Conservation (phyloP, 768 basidiomycete species). For the Xanthoconium stramineum region DNA sequence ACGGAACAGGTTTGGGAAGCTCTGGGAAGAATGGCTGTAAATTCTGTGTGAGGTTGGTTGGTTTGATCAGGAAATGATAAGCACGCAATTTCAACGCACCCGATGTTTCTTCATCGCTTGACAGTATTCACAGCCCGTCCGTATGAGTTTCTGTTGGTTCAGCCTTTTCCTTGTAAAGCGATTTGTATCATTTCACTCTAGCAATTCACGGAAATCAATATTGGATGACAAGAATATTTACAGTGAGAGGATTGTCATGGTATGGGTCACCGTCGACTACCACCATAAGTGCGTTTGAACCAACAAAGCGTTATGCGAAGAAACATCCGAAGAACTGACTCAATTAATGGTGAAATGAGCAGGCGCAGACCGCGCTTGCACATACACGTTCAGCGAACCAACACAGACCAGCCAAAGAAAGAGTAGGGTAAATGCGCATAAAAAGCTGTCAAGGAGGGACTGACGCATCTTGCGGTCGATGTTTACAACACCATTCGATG, state of each 20-base stretch:
- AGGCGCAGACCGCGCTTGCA: too few relatives aligned
- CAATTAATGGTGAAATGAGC: too few relatives aligned
- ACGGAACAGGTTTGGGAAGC: constrained; percentile 17
- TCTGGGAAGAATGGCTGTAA: constrained; percentile 25
- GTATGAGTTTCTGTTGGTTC: not conserved
- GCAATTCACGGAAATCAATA: not conserved
- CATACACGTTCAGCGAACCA: too few relatives aligned
- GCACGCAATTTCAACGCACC: not conserved
- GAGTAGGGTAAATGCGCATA: too few relatives aligned
- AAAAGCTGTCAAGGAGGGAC: too few relatives aligned
- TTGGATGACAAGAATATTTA: not conserved
- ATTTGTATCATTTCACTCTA: not conserved
- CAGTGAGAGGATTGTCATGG: too few relatives aligned
- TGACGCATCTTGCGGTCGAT: too few relatives aligned
- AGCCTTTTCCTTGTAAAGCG: not conserved
- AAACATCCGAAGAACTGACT: too few relatives aligned
- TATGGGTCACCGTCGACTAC: too few relatives aligned
- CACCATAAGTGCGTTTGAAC: too few relatives aligned
- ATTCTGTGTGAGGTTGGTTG: constrained; percentile 1
- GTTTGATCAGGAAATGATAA: not conserved
- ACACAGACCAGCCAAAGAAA: too few relatives aligned
- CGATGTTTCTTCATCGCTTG: not conserved
- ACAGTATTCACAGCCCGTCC: not conserved
- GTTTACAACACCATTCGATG: not conserved
- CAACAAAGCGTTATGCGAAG: too few relatives aligned